Base-by-base conservation (phyloP, 805 yeast species). In the Saccharomycopsis amapae region DNA sequence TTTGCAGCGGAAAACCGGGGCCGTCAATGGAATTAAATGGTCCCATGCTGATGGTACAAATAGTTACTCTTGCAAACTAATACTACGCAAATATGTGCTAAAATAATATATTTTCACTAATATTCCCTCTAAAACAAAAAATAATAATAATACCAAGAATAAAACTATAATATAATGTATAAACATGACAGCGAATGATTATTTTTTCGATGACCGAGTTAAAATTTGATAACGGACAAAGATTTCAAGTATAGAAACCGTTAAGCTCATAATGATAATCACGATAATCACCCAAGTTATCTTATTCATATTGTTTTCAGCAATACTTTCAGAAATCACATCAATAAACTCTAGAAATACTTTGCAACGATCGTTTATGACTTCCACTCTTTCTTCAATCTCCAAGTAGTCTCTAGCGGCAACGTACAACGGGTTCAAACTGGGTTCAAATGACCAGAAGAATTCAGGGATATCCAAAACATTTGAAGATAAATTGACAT, bases 371-470 rank as follows among this genome's bases (percentile, higher is more conserved):
- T 90, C 97, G 57, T 93, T 93, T 40, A 93, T 70, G 4, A 93
- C 96, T 58, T 85, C 89, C 25, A 90, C 96, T 44, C 98, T 68
- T 63, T 86, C 96, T 60, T 90, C 97, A 51, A 93, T 89, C 63
- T 93, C 98, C 46, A 93, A 66, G 57, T 93, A 93, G 53, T 93
- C 96, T 48, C 96, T 67, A 46, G 89, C 80, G 1, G 97, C 97
- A 30, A 72, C 71, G 62, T 93, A 93, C 35, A 93, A 67, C 3
- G 97, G 97, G 60, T 90, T 95, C 53, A 93, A 72, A 32, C 95
- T 89, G 4, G 98, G 98, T 64, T 93, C 98, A 51, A 73, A 75
- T 42, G 89, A 85, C 98, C 98, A 93, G 62, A 93, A 93, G 58
- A 86, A 88, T 51, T 87, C 96, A 0, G 98, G 98, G 0, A 96